Base-by-base conservation (phyloP, 441 rosid genomes). In the Croton laevigatus region DNA sequence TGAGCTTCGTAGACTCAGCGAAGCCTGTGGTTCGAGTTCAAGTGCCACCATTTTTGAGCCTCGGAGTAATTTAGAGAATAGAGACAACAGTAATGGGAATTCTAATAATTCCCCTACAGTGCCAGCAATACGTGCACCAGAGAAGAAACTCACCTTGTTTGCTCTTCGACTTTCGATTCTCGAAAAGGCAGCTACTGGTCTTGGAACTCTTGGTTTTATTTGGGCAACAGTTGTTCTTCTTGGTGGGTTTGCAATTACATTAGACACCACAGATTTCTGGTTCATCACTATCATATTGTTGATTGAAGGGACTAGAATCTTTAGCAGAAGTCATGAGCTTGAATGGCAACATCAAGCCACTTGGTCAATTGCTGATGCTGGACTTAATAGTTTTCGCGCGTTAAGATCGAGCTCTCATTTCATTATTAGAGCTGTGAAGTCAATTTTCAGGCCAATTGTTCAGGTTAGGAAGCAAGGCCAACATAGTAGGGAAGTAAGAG, bases 171-270 rank as follows among this genome's bases (percentile, higher is more conserved):
- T 94, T 8, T 94, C 97, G 0, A 82, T 91, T 59, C 76, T 91
- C 4, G 98, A 94, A 83, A 94, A 94, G 79, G 77, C 87, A 9
- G 98, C 98, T 23, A 91, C 97, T 20, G 86, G 95, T 19, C 77
- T 94, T 1, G 98, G 98, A 69, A 85, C 98, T 5, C 87, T 94
- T 0, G 95, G 98, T 0, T 94, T 94, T 73, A 90, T 94, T 71
- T 94, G 98, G 98, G 98, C 97, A 46, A 94, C 98, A 0, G 98
- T 94, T 54, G 97, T 94, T 68, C 95, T 94, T 23, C 86, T 94
- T 0, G 97, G 98, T 9, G 98, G 98, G 8, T 94, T 94, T 66
- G 98, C 98, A 2, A 86, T 91, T 65, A 84, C 91, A 12, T 82
- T 94, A 55, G 98, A 94, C 52, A 78, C 76, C 53, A 84, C 94